Evolutionary conservation across 495 filamentous ascomycete species (phyloP).

Genomic region (Aspergillus wentii): DNA sequence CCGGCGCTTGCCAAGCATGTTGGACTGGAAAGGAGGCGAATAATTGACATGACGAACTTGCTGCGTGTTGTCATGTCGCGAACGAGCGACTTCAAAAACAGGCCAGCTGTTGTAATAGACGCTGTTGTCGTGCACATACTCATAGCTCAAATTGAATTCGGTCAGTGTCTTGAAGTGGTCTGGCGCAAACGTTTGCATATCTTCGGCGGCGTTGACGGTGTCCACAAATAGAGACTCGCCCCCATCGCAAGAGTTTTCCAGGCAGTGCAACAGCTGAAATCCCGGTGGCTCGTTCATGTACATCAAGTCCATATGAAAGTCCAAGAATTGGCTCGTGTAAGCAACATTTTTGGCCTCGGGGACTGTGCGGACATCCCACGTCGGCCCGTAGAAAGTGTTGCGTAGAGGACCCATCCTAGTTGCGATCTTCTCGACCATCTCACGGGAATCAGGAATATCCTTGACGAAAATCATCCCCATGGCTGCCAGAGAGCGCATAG

Average conservation of each 20-base stretch:
- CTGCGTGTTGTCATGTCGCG: neutral
- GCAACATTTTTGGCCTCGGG: slow-evolving; percentile 83
- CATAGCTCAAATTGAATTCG: slow-evolving; percentile 48
- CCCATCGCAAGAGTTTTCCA: slow-evolving; percentile 67
- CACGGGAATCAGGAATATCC: slow-evolving; percentile 59
- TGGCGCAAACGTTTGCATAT: slow-evolving; percentile 26
- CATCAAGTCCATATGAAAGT: slow-evolving; percentile 88
- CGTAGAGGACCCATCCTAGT: slow-evolving; percentile 67
- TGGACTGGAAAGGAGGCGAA: slow-evolving; percentile 65
- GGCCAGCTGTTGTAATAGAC: slow-evolving; percentile 51
- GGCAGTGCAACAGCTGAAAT: slow-evolving; percentile 81
- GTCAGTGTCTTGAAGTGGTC: slow-evolving; percentile 33
- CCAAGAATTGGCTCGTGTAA: slow-evolving; percentile 74
- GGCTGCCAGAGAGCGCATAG: slow-evolving; percentile 46
- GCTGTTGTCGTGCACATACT: slow-evolving; percentile 63
- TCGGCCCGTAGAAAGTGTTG: slow-evolving; percentile 82
- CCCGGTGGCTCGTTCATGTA: slow-evolving; percentile 78
- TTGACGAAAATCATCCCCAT: slow-evolving; percentile 71
- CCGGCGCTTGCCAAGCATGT: slow-evolving; percentile 1
- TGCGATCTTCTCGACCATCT: slow-evolving; percentile 61
- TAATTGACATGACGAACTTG: slow-evolving; percentile 53
- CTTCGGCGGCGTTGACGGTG: slow-evolving; percentile 53
- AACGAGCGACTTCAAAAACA: slow-evolving; percentile 43
- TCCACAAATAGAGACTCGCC: slow-evolving; percentile 83
- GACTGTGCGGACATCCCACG: slow-evolving; percentile 81